phyloP scores from a whole-genome alignment of 305 asterid species.

The Coffea humblotiana region DNA sequence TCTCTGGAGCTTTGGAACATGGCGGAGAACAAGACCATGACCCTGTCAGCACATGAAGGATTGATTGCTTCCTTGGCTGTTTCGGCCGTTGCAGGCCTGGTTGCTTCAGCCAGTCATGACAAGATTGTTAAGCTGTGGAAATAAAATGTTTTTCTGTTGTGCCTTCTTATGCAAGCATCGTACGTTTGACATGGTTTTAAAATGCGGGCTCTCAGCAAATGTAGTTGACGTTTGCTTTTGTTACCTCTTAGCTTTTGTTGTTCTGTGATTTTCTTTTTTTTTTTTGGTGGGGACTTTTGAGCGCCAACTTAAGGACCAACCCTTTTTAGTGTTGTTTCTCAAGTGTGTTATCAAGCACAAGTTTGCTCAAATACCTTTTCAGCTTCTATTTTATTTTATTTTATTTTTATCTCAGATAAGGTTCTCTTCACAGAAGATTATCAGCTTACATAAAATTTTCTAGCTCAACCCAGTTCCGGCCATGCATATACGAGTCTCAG shows the following conservation, averaged over 20 bases:
- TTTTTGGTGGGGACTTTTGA: not conserved
- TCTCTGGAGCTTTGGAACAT: slow-evolving; percentile 97
- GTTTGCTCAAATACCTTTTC: not conserved
- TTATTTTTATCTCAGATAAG: not conserved
- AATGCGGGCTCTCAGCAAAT: slow-evolving; percentile 1
- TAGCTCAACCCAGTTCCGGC: no score
- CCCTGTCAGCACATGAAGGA: slow-evolving; percentile 81
- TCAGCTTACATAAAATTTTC: not conserved
- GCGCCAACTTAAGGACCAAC: slow-evolving; percentile 1
- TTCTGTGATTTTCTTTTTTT: not conserved
- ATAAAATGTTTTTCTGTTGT: slow-evolving; percentile 27
- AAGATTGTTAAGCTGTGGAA: slow-evolving; percentile 88
- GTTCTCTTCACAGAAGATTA: not conserved
- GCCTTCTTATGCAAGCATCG: not conserved
- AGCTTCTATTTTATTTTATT: not conserved
- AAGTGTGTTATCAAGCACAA: not conserved
- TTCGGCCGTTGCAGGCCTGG: slow-evolving; percentile 66
- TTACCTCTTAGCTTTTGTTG: not conserved
- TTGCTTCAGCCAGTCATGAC: slow-evolving; percentile 98
- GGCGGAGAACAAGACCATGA: slow-evolving; percentile 81
- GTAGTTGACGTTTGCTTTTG: not conserved
- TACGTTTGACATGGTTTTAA: slow-evolving; percentile 3
- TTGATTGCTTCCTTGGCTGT: slow-evolving; percentile 77
- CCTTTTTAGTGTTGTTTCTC: slow-evolving; percentile 6
- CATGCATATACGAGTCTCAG: no score